Conservation (phyloP, 148 eudicot species). For the Rhododendron molle region DNA sequence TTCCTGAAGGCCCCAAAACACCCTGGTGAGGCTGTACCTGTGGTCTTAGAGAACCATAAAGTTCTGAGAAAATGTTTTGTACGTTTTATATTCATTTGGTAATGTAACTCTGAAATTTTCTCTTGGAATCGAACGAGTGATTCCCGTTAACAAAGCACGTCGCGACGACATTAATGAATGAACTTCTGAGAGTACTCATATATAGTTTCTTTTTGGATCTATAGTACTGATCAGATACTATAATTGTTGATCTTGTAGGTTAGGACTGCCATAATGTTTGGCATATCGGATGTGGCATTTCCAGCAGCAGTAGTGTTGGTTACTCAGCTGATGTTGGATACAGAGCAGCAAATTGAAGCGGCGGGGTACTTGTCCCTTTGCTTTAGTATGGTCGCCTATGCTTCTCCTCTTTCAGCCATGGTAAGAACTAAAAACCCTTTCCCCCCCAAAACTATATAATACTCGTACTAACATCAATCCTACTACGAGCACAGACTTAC, state of each 20-base stretch:
- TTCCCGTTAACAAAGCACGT: too few species aligned
- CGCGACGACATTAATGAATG: too few species aligned
- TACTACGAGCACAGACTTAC: not conserved
- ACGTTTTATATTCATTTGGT: too few species aligned
- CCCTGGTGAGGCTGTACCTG: too few species aligned
- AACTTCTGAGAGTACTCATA: not conserved
- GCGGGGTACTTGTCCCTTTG: not conserved
- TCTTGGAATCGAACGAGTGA: too few species aligned
- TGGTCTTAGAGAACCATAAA: too few species aligned
- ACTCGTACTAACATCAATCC: not conserved
- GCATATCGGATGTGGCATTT: not conserved
- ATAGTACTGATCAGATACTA: too few species aligned
- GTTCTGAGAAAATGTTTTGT: not conserved
- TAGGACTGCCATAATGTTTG: not conserved
- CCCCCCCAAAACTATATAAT: not conserved
- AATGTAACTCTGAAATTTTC: too few species aligned
- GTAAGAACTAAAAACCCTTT: not conserved
- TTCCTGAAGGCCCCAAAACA: not conserved
- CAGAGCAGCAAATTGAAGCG: not conserved
- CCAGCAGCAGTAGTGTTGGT: not conserved
- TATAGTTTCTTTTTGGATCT: too few species aligned
- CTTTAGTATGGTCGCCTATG: not conserved
- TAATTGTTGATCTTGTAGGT: not conserved
- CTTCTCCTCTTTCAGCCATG: slow-evolving; percentile 6
- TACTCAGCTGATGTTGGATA: not conserved